A percentile compares a stretch with the other conserved stretches of the same genome.
These are phyloP conservation scores for Arbutus unedo DNA, from an alignment of 148 eudicot species.

Conservation along the genomic window DNA sequence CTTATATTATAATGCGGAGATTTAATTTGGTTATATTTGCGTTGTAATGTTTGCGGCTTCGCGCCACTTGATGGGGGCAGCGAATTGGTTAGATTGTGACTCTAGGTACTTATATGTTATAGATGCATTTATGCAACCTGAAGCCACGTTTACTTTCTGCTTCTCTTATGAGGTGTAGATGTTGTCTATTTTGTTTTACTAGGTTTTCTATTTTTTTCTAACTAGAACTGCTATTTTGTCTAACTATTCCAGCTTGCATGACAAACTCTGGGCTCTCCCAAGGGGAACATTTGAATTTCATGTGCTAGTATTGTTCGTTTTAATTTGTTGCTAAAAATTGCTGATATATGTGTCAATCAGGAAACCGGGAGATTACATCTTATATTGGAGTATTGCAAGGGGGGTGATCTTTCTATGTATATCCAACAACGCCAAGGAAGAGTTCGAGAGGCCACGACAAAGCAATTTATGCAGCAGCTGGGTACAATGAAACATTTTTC, in stretches of 20 bases:
- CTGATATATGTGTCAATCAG: constrained; percentile 34
- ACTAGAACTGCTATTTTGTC: neutral
- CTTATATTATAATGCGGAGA: constrained; percentile 2
- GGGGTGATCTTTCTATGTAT: constrained; percentile 82
- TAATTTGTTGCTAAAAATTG: neutral
- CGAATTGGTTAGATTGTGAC: neutral
- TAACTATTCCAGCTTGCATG: neutral
- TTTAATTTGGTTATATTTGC: neutral
- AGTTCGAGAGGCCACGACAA: constrained; percentile 76
- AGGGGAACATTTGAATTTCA: neutral
- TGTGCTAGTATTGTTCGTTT: neutral
- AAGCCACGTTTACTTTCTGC: neutral
- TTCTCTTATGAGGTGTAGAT: neutral
- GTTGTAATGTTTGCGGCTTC: neutral
- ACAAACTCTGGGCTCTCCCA: neutral
- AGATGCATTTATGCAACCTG: neutral
- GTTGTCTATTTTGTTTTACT: neutral
- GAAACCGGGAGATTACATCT: constrained; percentile 90
- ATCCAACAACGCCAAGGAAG: constrained; percentile 75
- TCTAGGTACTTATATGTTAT: neutral
- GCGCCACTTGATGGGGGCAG: neutral
- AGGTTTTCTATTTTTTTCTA: neutral
- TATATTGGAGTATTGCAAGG: constrained; percentile 88
- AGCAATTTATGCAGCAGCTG: constrained; percentile 85
- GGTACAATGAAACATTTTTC: constrained; percentile 39